These are phyloP conservation scores for Stemphylium vesicarium DNA, from an alignment of 2,329 filamentous ascomycete species.

Conservation along the genomic window DNA sequence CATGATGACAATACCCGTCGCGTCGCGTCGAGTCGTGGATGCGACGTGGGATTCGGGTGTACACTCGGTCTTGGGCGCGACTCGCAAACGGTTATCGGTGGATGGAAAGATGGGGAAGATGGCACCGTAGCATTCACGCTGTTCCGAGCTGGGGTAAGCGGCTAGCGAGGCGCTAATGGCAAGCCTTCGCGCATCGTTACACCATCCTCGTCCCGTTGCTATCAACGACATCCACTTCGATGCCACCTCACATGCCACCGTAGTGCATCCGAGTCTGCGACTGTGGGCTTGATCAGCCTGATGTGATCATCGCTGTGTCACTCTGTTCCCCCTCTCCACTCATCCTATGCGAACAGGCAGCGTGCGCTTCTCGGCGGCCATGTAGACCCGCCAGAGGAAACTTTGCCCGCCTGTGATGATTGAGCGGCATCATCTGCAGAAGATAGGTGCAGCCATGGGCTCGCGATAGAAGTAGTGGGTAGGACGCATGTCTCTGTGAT, in stretches of 20 bases:
- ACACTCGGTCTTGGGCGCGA: constrained; percentile 43
- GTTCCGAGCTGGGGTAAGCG: constrained; percentile 24
- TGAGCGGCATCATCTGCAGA: constrained; percentile 6
- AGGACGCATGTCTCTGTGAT: constrained; percentile 18
- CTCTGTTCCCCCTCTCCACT: constrained; percentile 26
- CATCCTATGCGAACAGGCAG: constrained; percentile 18
- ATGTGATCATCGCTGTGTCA: constrained; percentile 33
- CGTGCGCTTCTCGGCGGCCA: constrained; percentile 26
- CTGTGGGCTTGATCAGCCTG: constrained; percentile 13
- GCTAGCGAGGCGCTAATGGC: constrained; percentile 29
- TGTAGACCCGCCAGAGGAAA: constrained; percentile 15
- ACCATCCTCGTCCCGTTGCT: constrained; percentile 21
- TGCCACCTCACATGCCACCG: constrained; percentile 41
- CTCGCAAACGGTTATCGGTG: constrained; percentile 40
- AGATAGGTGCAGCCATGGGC: constrained; percentile 5
- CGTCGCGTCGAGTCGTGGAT: constrained; percentile 25
- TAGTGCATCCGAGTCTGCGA: constrained; percentile 11
- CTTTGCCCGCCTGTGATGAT: constrained; percentile 23
- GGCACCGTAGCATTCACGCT: constrained; percentile 46
- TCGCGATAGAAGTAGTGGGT: constrained; percentile 31
- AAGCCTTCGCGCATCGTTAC: constrained; percentile 27
- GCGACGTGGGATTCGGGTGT: constrained; percentile 33
- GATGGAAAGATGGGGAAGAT: constrained; percentile 39
- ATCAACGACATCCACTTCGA: constrained; percentile 32
- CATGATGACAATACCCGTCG: constrained; percentile 60